Percentiles rank a stretch among this genome's conserved stretches.
phyloP scores from a whole-genome alignment of 495 filamentous ascomycete species.

The Xylaria palmicola region DNA sequence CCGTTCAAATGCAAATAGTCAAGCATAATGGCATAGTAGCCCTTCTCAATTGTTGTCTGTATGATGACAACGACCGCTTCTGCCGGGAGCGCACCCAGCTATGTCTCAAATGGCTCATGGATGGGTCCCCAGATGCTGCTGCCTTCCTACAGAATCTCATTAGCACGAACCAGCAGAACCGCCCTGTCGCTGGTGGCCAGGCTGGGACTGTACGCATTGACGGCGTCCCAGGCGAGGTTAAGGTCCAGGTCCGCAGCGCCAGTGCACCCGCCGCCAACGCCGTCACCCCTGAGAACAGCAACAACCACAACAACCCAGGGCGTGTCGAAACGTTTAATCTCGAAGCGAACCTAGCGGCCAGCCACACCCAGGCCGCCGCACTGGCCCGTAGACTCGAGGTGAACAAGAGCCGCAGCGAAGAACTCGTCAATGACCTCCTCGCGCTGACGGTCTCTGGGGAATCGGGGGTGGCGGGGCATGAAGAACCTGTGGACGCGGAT shows the following conservation, averaged over 20 bases:
- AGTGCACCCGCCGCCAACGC: constrained; percentile 25
- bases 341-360: constrained; percentile 16
- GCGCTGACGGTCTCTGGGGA: constrained; percentile 38
- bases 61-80: constrained; percentile 85
- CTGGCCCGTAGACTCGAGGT: constrained; percentile 23
- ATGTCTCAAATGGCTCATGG: constrained; percentile 83
- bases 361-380: constrained; percentile 5
- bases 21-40: constrained; percentile 77
- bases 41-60: constrained; percentile 81
- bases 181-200: constrained; percentile 3
- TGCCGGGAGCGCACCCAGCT: constrained; percentile 89
- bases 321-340: constrained; percentile 5
- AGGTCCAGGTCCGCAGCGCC: constrained; percentile 39
- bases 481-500: constrained; percentile 31
- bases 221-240: constrained; percentile 45
- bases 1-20: constrained; percentile 83
- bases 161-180: constrained; percentile 23
- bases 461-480: constrained; percentile 26
- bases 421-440: constrained; percentile 43
- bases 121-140: constrained; percentile 79
- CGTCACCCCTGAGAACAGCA: neutral
- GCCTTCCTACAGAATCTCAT: constrained; percentile 66
- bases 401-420: constrained; percentile 37
- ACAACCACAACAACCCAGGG: neutral
- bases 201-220: constrained; percentile 38